Base-by-base conservation (phyloP, 805 yeast genomes). In the Ogataea pignaliae region DNA sequence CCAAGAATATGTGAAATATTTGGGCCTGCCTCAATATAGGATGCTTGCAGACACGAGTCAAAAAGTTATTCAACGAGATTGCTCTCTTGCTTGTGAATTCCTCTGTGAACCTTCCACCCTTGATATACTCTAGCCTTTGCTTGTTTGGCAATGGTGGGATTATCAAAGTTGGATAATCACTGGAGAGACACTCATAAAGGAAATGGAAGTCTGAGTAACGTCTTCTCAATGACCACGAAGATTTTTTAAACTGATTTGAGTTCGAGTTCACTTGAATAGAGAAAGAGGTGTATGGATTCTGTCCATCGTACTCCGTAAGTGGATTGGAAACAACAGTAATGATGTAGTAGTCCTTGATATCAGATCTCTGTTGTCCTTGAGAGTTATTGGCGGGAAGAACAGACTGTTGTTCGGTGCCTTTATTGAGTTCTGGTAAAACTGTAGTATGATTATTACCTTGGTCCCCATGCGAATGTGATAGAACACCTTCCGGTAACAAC, bases 61-160 rank as follows among this genome's bases (percentile, higher is more conserved):
- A 65, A 57, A 90, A 93, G 47, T 91, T 71, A 53, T 83, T 80
- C 36, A 91, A 70, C 3, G 97, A 86, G 38, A 82, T 79, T 3
- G 95, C 83, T 53, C 99, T 71, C 60, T 87, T 86, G 47, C 74
- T 71, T 0, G 96, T 91, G 63, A 93, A 93, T 46, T 86, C 89
- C 12, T 78, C 72, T 26, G 91, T 81, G 61, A 91, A 91, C 33
- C 98, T 73, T 56, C 91, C 97, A 10, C 99, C 98, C 33, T 95
- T 89, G 41, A 91, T 74, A 64, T 93, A 91, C 61, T 91, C 96
- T 54, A 91, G 71, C 47, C 95, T 78, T 68, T 86, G 87, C 63
- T 89, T 90, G 49, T 91, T 95, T 0, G 99, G 99, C 42, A 91
- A 71, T 12, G 98, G 97, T 1, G 99, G 99, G 0, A 91, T 79